Evolutionary conservation across 163 green algal species (phyloP).

Genomic region (Chlorella variabilis): DNA sequence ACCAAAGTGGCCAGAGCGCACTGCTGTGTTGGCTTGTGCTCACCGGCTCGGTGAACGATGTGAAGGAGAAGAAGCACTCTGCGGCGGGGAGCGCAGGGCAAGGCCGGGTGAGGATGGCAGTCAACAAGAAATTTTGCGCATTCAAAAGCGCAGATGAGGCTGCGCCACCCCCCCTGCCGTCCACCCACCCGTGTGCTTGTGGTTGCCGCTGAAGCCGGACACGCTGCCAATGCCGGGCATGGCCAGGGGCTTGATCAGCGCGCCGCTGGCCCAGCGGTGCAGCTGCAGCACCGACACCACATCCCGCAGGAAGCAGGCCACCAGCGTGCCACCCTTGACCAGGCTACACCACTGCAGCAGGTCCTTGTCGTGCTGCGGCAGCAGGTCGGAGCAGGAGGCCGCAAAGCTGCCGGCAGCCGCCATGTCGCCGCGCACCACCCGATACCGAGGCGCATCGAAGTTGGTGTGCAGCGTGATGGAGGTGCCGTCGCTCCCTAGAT

Average conservation of each 20-base stretch:
- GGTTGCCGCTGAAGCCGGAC: constrained; percentile 40
- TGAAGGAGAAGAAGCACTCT: constrained; percentile 34
- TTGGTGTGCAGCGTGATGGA: constrained; percentile 87
- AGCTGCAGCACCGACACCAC: constrained; percentile 52
- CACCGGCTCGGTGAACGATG: constrained; percentile 27
- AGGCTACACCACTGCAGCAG: constrained; percentile 81
- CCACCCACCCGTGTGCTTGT: constrained; percentile 44
- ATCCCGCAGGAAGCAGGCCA: constrained; percentile 73
- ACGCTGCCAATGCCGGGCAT: constrained; percentile 80
- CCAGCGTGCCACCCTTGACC: constrained; percentile 79
- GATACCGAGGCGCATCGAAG: constrained; percentile 70
- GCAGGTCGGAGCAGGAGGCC: constrained; percentile 71
- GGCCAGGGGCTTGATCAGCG: constrained; percentile 50
- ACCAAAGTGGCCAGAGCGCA: too few relatives aligned
- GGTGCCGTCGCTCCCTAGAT: constrained; percentile 74
- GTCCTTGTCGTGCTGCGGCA: constrained; percentile 82
- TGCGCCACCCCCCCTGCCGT: too few relatives aligned
- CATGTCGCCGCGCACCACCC: constrained; percentile 38
- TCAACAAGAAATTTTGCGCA: too few relatives aligned
- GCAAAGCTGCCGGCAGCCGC: constrained; percentile 9
- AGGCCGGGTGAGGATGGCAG: not conserved
- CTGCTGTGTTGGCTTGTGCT: too few relatives aligned
- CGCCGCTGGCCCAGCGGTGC: constrained; percentile 47
- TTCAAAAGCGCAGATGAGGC: too few relatives aligned
- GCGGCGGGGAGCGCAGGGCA: not conserved